These are phyloP conservation scores for Tetradesmus lagerheimii DNA, from an alignment of 139 green algal genomes.

Conservation along the genomic window DNA sequence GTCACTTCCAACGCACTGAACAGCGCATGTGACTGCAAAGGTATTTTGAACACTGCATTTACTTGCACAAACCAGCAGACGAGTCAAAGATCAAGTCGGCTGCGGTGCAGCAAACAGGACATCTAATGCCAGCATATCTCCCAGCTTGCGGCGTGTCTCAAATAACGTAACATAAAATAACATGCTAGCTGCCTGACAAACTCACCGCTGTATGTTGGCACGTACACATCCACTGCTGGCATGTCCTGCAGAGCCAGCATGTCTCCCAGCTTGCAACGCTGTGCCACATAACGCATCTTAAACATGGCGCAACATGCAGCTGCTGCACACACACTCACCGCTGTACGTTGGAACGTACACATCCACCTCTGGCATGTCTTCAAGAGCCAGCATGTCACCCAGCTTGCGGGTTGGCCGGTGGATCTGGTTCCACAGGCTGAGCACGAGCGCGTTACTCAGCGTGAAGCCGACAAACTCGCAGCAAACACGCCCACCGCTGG, in stretches of 20 bases:
- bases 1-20: too few species aligned
- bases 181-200: neutral
- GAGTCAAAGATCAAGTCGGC: too few species aligned
- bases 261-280: neutral
- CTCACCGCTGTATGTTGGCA: neutral
- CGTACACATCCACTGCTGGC: neutral
- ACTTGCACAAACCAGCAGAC: too few species aligned
- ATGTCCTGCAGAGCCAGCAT: neutral
- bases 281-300: neutral
- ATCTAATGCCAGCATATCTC: too few species aligned
- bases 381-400: neutral
- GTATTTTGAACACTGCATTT: too few species aligned
- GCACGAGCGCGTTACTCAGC: conserved; percentile 32
- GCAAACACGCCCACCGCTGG: too few species aligned
- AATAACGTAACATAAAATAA: neutral
- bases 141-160: too few species aligned
- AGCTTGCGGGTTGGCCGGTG: neutral
- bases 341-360: conserved; percentile 15
- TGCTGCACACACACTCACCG: too few species aligned
- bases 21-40: too few species aligned
- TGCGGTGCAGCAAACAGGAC: neutral
- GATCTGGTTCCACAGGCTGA: conserved; percentile 43
- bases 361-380: conserved; percentile 27
- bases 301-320: too few species aligned
- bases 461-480: conserved; percentile 39